Conservation (phyloP, 176 grass and related monocot species). For the Bonia amplexicaulis region DNA sequence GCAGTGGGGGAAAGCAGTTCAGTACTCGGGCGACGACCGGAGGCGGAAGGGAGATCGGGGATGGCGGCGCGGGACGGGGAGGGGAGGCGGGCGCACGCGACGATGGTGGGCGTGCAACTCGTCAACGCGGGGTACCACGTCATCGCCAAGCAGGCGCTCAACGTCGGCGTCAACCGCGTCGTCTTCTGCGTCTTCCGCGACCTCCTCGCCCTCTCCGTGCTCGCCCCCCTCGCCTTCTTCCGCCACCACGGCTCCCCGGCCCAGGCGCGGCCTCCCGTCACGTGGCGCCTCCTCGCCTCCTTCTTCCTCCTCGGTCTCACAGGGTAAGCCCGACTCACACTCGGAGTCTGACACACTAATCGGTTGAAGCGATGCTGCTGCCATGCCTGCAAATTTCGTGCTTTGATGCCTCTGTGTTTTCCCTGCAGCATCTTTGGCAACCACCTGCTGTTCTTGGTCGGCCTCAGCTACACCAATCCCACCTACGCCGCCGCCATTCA, state of each 20-base stretch:
- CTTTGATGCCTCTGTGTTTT: conserved; percentile 1
- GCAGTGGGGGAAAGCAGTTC: background rate
- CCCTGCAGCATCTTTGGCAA: conserved; percentile 74
- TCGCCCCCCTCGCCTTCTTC: conserved; percentile 53
- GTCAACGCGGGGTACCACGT: conserved; percentile 71
- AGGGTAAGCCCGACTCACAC: conserved; percentile 39
- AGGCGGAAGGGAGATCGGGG: background rate
- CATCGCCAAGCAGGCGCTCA: conserved; percentile 66
- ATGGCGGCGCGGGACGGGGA: conserved; percentile 21
- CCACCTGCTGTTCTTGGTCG: conserved; percentile 86
- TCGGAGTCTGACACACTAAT: background rate
- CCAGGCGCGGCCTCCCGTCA: conserved; percentile 26
- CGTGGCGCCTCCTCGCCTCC: conserved; percentile 48
- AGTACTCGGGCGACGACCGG: background rate
- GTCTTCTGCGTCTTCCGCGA: conserved; percentile 79
- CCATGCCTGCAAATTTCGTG: background rate
- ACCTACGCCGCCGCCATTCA: conserved; percentile 85
- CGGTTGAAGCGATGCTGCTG: conserved; percentile 7
- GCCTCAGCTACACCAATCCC: conserved; percentile 84
- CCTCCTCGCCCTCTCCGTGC: conserved; percentile 61
- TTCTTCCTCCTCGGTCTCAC: conserved; percentile 74
- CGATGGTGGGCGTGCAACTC: conserved; percentile 55
- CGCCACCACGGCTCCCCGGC: conserved; percentile 14
- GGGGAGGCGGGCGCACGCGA: conserved; percentile 42
- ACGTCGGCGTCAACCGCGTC: conserved; percentile 68